Percentiles rank a stretch among this genome's conserved stretches.
Evolutionary conservation across 192 early-diverging fungal genomes (phyloP).

Genomic region (Podila epigama): DNA sequence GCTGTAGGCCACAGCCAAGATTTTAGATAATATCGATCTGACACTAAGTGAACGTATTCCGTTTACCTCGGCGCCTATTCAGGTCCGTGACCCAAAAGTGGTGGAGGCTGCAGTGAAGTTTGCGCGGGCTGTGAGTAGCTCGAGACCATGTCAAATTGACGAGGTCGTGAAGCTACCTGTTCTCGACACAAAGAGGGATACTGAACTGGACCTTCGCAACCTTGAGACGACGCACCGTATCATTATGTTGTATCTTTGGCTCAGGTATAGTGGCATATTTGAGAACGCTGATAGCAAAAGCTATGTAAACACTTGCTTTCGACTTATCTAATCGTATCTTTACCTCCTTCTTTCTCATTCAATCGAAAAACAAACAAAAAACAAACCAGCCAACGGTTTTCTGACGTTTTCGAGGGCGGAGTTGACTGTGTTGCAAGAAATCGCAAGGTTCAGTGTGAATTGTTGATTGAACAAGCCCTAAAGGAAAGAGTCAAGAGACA

Average conservation of each 20-base stretch:
- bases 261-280: constrained; percentile 57
- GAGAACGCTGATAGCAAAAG: background rate
- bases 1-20: constrained; percentile 11
- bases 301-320: too few relatives aligned
- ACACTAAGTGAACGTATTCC: constrained; percentile 26
- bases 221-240: constrained; percentile 81
- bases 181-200: background rate
- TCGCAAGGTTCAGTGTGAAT: constrained; percentile 26
- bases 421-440: constrained; percentile 17
- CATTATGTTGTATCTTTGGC: constrained; percentile 90
- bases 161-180: constrained; percentile 59
- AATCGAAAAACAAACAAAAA: too few relatives aligned
- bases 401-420: constrained; percentile 25
- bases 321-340: too few relatives aligned
- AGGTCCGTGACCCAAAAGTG: constrained; percentile 15
- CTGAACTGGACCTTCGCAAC: constrained; percentile 27
- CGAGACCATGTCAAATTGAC: constrained; percentile 53
- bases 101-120: constrained; percentile 17
- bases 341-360: too few relatives aligned
- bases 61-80: constrained; percentile 50
- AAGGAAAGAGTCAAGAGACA: constrained; percentile 43
- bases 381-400: constrained; percentile 24
- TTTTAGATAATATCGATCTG: constrained; percentile 27
- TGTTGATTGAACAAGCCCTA: constrained; percentile 24
- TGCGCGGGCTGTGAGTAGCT: constrained; percentile 12